These are phyloP conservation scores for Ogataea trehalophila DNA, from an alignment of 805 yeast species.

Conservation along the genomic window DNA sequence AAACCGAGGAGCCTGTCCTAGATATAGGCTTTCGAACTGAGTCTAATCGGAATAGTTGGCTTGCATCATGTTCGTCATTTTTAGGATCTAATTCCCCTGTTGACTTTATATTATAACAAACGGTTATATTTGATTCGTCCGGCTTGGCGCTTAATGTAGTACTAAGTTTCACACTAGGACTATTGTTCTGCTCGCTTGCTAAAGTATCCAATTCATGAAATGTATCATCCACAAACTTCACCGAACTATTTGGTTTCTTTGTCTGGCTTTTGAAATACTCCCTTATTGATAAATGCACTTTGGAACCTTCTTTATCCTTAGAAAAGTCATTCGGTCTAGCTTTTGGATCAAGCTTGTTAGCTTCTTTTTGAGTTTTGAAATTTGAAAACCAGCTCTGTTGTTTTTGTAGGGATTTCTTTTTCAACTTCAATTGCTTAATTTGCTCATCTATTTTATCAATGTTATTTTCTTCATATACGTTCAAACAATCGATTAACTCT, in stretches of 20 bases:
- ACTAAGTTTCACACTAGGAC: too few relatives aligned
- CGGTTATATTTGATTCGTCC: too few relatives aligned
- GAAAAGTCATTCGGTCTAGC: neutral
- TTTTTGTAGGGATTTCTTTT: slow-evolving; percentile 11
- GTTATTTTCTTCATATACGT: slow-evolving; percentile 5
- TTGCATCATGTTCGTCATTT: too few relatives aligned
- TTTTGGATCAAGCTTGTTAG: too few relatives aligned
- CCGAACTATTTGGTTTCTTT: neutral
- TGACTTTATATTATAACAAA: too few relatives aligned
- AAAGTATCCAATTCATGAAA: neutral
- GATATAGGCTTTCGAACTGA: too few relatives aligned
- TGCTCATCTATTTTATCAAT: slow-evolving; percentile 9
- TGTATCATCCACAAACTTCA: neutral
- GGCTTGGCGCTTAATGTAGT: too few relatives aligned
- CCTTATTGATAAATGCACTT: neutral
- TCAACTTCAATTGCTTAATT: slow-evolving; percentile 11
- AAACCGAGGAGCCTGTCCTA: too few relatives aligned
- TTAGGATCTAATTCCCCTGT: too few relatives aligned
- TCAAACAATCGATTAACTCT: slow-evolving; percentile 3
- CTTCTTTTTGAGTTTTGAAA: too few relatives aligned
- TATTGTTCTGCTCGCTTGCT: neutral
- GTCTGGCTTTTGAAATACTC: neutral
- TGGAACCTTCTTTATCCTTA: neutral
- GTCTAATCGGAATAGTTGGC: too few relatives aligned
- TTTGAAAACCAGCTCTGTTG: slow-evolving; percentile 4